Conservation (phyloP, 1,284 basidiomycete genomes). For the Marasmius fiardii region DNA sequence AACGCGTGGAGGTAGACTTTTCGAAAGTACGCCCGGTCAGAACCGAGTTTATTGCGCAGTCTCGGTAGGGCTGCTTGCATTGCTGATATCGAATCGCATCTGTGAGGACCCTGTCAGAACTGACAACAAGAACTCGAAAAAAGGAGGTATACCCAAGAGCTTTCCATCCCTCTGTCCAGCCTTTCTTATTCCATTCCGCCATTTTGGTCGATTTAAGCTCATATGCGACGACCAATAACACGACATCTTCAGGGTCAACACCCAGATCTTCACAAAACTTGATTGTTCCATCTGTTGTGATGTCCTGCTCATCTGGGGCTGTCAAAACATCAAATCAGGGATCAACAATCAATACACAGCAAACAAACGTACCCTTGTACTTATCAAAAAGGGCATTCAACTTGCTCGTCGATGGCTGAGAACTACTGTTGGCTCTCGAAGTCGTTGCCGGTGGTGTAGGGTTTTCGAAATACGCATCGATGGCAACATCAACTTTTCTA, state of each 20-base stretch:
- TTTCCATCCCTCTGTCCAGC: constrained; percentile 84
- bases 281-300: constrained; percentile 74
- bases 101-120: constrained; percentile 24
- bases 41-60: constrained; percentile 62
- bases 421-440: neutral
- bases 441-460: constrained; percentile 27
- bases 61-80: constrained; percentile 63
- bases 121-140: neutral
- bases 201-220: constrained; percentile 73
- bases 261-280: constrained; percentile 64
- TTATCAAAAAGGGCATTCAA: constrained; percentile 68
- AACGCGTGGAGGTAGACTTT: constrained; percentile 91
- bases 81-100: constrained; percentile 67
- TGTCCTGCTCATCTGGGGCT: constrained; percentile 60
- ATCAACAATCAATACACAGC: neutral
- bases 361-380: constrained; percentile 66
- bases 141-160: constrained; percentile 47
- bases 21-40: constrained; percentile 76
- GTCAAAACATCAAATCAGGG: neutral
- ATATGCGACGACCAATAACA: constrained; percentile 73
- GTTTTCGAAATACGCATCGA: constrained; percentile 74
- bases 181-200: constrained; percentile 73
- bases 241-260: constrained; percentile 74
- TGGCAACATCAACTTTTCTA: constrained; percentile 68
- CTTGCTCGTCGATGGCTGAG: constrained; percentile 48